Percentiles rank a stretch among this genome's conserved stretches.
These are phyloP conservation scores for Anthoceros angustus DNA, from an alignment of 225 moss, liverwort and hornwort genomes.

Conservation along the genomic window DNA sequence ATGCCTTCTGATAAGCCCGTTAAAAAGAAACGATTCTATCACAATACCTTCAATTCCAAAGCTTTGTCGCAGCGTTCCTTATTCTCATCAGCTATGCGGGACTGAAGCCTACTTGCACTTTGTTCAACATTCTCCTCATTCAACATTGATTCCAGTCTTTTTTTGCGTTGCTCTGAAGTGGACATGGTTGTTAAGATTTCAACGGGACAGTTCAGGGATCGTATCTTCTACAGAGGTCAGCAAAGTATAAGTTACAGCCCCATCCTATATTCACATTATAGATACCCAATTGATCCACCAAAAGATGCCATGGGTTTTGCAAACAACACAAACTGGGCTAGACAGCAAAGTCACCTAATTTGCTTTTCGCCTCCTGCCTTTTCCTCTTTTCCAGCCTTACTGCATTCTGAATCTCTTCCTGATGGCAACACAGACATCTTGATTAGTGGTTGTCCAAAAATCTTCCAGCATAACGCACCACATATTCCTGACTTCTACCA, in stretches of 20 bases:
- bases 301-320: neutral
- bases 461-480: neutral
- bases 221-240: no score
- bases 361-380: slow-evolving; percentile 29
- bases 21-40: neutral
- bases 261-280: no score
- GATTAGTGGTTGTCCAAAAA: neutral
- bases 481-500: slow-evolving; percentile 18
- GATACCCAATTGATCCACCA: neutral
- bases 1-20: neutral
- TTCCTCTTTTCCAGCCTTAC: slow-evolving; percentile 44
- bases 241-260: no score
- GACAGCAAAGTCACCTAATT: slow-evolving; percentile 38
- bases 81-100: slow-evolving; percentile 25
- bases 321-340: neutral
- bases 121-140: slow-evolving; percentile 44
- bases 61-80: slow-evolving; percentile 45
- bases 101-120: slow-evolving; percentile 45
- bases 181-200: neutral
- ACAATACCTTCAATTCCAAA: slow-evolving; percentile 47
- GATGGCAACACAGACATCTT: slow-evolving; percentile 8
- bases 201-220: no score
- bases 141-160: slow-evolving; percentile 27
- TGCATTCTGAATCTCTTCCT: slow-evolving; percentile 58
- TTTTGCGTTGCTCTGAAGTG: slow-evolving; percentile 44